Evolutionary conservation across 208 protist genomes (phyloP).

Genomic region (Naegleria gruberi): DNA sequence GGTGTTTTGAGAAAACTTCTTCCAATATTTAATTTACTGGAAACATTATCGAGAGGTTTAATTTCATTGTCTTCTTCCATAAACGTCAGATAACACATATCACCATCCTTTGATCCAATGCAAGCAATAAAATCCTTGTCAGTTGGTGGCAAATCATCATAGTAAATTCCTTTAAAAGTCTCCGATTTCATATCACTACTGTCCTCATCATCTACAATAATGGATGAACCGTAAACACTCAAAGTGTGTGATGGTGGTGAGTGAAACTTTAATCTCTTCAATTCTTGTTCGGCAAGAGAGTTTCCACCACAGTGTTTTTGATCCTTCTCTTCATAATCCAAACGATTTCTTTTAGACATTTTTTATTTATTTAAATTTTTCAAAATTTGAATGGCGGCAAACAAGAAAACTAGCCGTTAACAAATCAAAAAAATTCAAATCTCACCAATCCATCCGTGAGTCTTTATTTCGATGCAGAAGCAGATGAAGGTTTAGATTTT

Average conservation of each 20-base stretch:
- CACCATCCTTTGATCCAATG: background rate
- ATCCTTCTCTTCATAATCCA: background rate
- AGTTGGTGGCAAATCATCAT: background rate
- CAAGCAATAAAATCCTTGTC: background rate
- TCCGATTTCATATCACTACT: background rate
- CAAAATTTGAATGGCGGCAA: background rate
- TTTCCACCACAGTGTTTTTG: background rate
- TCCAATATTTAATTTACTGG: background rate
- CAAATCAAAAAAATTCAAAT: no score
- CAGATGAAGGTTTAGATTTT: no score
- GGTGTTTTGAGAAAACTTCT: background rate
- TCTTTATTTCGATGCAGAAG: no score
- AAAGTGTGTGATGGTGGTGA: background rate
- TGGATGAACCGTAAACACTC: background rate
- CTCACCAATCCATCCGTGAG: no score
- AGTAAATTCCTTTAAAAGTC: background rate
- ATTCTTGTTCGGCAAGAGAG: background rate
- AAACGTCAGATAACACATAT: slow-evolving; percentile 1
- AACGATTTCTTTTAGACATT: background rate
- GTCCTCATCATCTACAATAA: background rate
- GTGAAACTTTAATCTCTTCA: background rate
- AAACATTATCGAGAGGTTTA: background rate
- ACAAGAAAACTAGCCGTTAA: no score
- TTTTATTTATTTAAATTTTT: background rate
- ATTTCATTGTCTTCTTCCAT: background rate